Percentiles rank a stretch among this genome's conserved stretches.
Evolutionary conservation across 2,329 filamentous ascomycete genomes (phyloP).

Genomic region (Pezicula radicicola): DNA sequence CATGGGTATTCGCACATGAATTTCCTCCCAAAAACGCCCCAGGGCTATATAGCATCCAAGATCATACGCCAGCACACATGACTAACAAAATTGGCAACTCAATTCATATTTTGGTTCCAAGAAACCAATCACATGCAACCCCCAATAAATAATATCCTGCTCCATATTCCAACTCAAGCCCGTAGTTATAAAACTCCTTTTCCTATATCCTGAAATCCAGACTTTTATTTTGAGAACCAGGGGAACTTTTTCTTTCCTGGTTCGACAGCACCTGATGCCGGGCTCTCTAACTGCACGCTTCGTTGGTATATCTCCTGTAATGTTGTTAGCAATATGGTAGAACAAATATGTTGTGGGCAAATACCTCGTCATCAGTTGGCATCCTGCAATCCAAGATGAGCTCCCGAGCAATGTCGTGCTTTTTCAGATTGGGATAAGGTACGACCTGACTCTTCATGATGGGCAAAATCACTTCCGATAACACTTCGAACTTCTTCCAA

Average conservation of each 20-base stretch:
- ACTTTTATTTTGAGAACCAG: constrained; percentile 42
- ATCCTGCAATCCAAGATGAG: constrained; percentile 81
- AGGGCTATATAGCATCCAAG: too few relatives aligned
- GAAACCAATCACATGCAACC: too few relatives aligned
- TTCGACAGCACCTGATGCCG: constrained; percentile 41
- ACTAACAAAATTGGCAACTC: too few relatives aligned
- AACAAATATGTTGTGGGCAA: constrained; percentile 26
- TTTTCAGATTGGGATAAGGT: constrained; percentile 70
- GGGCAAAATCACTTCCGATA: constrained; percentile 86
- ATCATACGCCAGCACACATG: too few relatives aligned
- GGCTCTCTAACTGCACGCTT: constrained; percentile 55
- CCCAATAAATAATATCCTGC: too few relatives aligned
- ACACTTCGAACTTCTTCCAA: constrained; percentile 97
- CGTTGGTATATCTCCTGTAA: constrained; percentile 61
- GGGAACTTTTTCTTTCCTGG: constrained; percentile 62
- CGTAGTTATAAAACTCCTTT: too few relatives aligned
- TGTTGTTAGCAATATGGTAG: constrained; percentile 18
- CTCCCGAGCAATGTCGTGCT: constrained; percentile 67
- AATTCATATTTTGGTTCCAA: too few relatives aligned
- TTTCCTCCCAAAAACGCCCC: too few relatives aligned
- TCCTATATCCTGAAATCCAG: too few relatives aligned
- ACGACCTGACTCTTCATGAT: constrained; percentile 89
- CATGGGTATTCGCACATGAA: too few relatives aligned
- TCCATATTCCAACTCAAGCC: too few relatives aligned
- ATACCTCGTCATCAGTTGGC: constrained; percentile 82